Conservation (phyloP, 2,329 filamentous ascomycete genomes). For the Proliferodiscus dingleyae region DNA sequence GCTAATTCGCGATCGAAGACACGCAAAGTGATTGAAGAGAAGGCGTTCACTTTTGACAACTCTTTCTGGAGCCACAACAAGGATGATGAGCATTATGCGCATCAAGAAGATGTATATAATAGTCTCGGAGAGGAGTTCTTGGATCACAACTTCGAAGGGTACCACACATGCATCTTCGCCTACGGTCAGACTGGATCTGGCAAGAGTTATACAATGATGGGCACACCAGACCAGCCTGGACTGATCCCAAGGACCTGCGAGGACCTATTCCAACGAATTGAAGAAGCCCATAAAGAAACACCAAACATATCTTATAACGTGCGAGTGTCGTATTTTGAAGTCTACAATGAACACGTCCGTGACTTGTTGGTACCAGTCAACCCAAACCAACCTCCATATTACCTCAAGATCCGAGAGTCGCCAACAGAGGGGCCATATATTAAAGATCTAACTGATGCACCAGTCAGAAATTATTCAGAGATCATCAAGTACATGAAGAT, state of each 20-base stretch:
- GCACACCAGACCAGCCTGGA: constrained; percentile 75
- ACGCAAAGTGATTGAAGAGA: constrained; percentile 77
- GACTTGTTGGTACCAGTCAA: constrained; percentile 77
- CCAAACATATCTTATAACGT: constrained; percentile 96
- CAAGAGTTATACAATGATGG: constrained; percentile 99
- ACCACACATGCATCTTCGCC: constrained; percentile 98
- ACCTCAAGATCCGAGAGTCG: constrained; percentile 95
- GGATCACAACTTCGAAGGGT: constrained; percentile 98
- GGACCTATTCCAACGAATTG: constrained; percentile 91
- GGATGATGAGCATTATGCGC: constrained; percentile 77
- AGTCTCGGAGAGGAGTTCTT: constrained; percentile 92
- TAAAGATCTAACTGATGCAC: constrained; percentile 90
- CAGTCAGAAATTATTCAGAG: constrained; percentile 80
- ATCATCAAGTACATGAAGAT: constrained; percentile 87
- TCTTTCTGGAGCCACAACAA: constrained; percentile 95
- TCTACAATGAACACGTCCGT: constrained; percentile 98
- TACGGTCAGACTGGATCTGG: constrained; percentile 97
- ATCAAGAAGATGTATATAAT: constrained; percentile 91
- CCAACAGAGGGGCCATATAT: constrained; percentile 94
- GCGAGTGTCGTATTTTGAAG: constrained; percentile 96
- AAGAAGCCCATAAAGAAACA: constrained; percentile 65
- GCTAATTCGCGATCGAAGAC: constrained; percentile 56
- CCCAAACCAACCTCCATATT: constrained; percentile 71
- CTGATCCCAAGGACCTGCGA: constrained; percentile 94
- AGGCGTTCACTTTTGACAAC: constrained; percentile 91